phyloP scores from a whole-genome alignment of 352 stramenopile genomes.

The Hyaloperonospora brassicae region DNA sequence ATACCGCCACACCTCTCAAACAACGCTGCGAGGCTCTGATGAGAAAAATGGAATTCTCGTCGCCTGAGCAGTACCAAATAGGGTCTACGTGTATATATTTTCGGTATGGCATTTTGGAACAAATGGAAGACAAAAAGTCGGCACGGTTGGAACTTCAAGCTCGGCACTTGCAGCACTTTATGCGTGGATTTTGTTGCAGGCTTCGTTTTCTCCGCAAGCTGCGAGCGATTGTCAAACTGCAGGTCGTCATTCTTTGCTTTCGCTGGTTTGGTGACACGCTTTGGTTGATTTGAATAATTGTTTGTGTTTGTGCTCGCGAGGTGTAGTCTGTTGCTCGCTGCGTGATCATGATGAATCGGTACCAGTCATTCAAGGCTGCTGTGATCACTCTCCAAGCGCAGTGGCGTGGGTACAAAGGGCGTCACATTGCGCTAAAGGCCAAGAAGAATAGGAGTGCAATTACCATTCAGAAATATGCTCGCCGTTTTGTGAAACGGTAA shows the following conservation, averaged over 20 bases:
- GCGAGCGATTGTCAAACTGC: slow-evolving; percentile 67
- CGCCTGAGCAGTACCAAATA: slow-evolving; percentile 71
- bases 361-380: slow-evolving; percentile 50
- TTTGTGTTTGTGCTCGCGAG: slow-evolving; percentile 2
- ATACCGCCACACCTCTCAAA: slow-evolving; percentile 34
- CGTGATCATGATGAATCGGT: slow-evolving; percentile 67
- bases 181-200: slow-evolving; percentile 57
- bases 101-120: slow-evolving; percentile 65
- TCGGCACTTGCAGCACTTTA: slow-evolving; percentile 58
- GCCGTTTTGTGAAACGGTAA: slow-evolving; percentile 55
- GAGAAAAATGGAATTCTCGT: slow-evolving; percentile 50
- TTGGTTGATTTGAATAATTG: slow-evolving; percentile 8
- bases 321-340: slow-evolving; percentile 71
- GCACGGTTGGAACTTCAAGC: slow-evolving; percentile 50
- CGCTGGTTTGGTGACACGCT: too few relatives aligned
- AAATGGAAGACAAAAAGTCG: slow-evolving; percentile 66
- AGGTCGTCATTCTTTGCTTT: slow-evolving; percentile 27
- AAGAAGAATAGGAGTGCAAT: slow-evolving; percentile 55
- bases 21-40: slow-evolving; percentile 50
- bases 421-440: slow-evolving; percentile 37
- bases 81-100: slow-evolving; percentile 77
- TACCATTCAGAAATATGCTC: slow-evolving; percentile 57
- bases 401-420: slow-evolving; percentile 67
- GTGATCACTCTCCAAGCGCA: slow-evolving; percentile 59
- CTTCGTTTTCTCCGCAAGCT: slow-evolving; percentile 57